Conservation (phyloP, 805 yeast species). For the Suhomyces kilbournensis region DNA sequence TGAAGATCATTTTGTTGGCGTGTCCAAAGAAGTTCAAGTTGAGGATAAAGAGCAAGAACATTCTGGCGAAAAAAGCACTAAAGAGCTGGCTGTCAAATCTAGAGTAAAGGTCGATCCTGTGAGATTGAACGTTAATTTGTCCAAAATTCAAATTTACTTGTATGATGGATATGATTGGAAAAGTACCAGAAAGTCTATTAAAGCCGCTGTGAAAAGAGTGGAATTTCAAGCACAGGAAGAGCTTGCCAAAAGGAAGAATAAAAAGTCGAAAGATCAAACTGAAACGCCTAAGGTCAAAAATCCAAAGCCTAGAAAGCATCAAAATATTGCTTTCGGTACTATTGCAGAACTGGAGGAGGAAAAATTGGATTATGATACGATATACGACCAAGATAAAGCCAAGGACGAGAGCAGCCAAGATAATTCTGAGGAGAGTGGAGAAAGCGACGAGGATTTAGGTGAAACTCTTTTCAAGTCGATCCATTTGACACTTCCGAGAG, state of each 20-base stretch:
- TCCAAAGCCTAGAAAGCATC: background rate
- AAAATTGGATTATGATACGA: background rate
- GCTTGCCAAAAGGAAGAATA: conserved; percentile 11
- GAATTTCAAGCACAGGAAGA: conserved; percentile 47
- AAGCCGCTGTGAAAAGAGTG: conserved; percentile 60
- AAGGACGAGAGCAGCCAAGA: background rate
- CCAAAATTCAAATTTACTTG: conserved; percentile 46
- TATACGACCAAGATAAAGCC: background rate
- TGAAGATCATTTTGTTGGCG: conserved; percentile 23
- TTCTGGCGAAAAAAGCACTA: background rate
- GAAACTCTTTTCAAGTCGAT: conserved; percentile 79
- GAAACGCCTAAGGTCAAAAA: background rate
- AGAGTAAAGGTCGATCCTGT: conserved; percentile 19
- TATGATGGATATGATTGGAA: conserved; percentile 95
- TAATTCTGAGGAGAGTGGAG: conserved; percentile 3
- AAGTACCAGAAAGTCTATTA: conserved; percentile 65
- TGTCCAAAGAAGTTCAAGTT: background rate
- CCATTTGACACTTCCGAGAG: conserved; percentile 57
- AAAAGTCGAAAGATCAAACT: background rate
- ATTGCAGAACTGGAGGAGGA: background rate
- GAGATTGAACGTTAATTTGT: conserved; percentile 30
- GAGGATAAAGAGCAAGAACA: background rate
- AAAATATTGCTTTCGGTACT: background rate
- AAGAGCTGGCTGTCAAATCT: background rate
- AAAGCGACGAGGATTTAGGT: conserved; percentile 5